phyloP scores from a whole-genome alignment of 306 rosid genomes.

The Dalbergia cultrata region DNA sequence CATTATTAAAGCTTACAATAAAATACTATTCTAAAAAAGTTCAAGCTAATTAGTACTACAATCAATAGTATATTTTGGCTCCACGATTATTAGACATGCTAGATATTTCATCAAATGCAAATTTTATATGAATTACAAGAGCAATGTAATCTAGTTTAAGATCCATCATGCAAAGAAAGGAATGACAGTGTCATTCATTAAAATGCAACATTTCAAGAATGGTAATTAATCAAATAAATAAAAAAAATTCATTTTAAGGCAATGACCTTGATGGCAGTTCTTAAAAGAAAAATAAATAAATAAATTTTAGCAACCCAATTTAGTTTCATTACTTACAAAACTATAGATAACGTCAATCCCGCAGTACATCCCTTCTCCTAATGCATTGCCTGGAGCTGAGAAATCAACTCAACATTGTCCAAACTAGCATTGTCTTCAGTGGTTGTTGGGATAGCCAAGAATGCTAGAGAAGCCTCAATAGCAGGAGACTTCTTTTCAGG shows the following conservation, averaged over 20 bases:
- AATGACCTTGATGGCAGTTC: too few relatives aligned
- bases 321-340: constrained; percentile 65
- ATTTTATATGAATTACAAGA: too few relatives aligned
- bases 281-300: constrained; percentile 20
- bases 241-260: too few relatives aligned
- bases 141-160: too few relatives aligned
- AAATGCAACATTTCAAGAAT: not conserved
- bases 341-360: constrained; percentile 94
- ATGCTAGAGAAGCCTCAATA: constrained; percentile 92
- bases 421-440: constrained; percentile 97
- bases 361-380: constrained; percentile 83
- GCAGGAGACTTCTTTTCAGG: constrained; percentile 98
- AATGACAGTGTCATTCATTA: not conserved
- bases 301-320: not conserved
- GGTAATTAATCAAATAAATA: not conserved
- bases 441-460: constrained; percentile 84
- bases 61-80: too few relatives aligned
- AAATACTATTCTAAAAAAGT: too few relatives aligned
- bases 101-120: too few relatives aligned
- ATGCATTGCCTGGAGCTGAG: constrained; percentile 96
- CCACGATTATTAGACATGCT: too few relatives aligned
- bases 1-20: too few relatives aligned
- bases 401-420: constrained; percentile 97
- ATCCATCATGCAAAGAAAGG: not conserved
- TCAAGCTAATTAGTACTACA: too few relatives aligned